Percentiles rank a stretch among this genome's conserved stretches.
Conservation (phyloP, 2,329 filamentous ascomycete species). For the Sporothrix pallida region DNA sequence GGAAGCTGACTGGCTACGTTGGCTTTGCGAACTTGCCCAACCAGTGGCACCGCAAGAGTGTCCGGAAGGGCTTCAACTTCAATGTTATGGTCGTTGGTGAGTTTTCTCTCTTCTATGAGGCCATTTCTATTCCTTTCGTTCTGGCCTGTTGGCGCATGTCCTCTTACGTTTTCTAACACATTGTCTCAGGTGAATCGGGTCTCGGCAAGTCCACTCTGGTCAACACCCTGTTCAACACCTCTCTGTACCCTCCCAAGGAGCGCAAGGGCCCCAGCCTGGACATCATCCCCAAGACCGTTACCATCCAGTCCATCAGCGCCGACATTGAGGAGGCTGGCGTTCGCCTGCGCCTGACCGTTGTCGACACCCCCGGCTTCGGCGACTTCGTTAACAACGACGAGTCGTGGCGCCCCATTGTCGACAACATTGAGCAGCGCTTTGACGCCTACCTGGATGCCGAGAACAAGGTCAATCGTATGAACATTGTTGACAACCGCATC, state of each 20-base stretch:
- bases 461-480: constrained; percentile 99
- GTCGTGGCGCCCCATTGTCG: constrained; percentile 97
- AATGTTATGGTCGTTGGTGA: constrained; percentile 99
- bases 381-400: constrained; percentile 99
- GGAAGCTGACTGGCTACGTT: constrained; percentile 98
- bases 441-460: constrained; percentile 98
- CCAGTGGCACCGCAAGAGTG: constrained; percentile 99
- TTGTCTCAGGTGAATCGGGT: constrained; percentile 84
- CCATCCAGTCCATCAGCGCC: constrained; percentile 91
- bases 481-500: constrained; percentile 99
- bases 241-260: constrained; percentile 97
- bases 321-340: constrained; percentile 99
- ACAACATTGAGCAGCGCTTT: constrained; percentile 99
- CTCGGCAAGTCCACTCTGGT: constrained; percentile 98
- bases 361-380: constrained; percentile 96
- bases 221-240: constrained; percentile 99
- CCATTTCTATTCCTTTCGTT: not conserved
- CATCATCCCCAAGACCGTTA: constrained; percentile 97
- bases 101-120: constrained; percentile 45
- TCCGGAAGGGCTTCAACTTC: constrained; percentile 99
- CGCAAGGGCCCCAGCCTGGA: constrained; percentile 96
- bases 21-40: constrained; percentile 98
- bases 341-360: constrained; percentile 91
- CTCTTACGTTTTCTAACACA: not conserved
- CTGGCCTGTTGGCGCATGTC: too few species aligned